phyloP scores from a whole-genome alignment of 2,329 filamentous ascomycete genomes.

The Colletotrichum sp. region DNA sequence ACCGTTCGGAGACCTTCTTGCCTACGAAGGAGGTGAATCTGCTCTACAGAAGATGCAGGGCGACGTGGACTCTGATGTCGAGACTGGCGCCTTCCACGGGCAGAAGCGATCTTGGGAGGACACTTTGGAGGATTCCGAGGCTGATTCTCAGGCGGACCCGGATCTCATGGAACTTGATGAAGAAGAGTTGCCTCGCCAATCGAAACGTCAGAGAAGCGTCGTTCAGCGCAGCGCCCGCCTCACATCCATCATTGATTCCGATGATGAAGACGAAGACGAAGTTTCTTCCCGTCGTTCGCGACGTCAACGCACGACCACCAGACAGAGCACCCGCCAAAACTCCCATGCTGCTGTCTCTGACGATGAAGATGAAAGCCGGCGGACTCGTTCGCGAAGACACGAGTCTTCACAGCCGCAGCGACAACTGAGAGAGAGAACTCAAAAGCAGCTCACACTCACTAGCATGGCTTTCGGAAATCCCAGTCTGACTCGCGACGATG shows the following conservation, averaged over 20 bases:
- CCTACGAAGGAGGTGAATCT: background rate
- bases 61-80: background rate
- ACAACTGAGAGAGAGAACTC: slow-evolving; percentile 23
- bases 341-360: background rate
- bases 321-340: background rate
- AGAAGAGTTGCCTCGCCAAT: background rate
- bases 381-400: background rate
- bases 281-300: background rate
- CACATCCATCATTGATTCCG: background rate
- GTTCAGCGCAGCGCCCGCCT: background rate
- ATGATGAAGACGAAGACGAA: slow-evolving; percentile 2
- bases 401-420: background rate
- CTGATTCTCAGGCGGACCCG: background rate
- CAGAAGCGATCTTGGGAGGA: slow-evolving; percentile 10
- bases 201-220: background rate
- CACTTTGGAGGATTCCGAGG: background rate
- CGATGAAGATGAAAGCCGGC: background rate
- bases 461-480: slow-evolving; percentile 28
- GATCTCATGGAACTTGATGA: slow-evolving; percentile 2
- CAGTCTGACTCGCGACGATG: slow-evolving; percentile 4
- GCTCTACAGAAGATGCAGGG: background rate
- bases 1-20: background rate
- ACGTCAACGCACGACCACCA: background rate
- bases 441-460: slow-evolving; percentile 28
- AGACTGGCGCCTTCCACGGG: background rate